Base-by-base conservation (phyloP, 306 rosid genomes). In the Pterocarpus santalinus region DNA sequence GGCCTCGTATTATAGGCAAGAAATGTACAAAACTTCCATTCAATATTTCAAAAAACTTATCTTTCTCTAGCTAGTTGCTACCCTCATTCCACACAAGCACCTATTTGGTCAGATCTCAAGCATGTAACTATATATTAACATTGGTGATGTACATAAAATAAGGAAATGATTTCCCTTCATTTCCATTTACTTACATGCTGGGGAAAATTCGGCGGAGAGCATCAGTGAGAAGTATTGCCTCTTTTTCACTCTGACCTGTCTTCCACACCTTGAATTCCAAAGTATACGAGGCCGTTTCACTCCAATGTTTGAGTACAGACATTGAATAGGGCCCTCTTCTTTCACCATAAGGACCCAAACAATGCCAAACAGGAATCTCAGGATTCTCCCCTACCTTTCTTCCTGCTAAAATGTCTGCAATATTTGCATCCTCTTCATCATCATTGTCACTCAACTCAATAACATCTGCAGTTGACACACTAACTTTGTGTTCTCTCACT, bases 261-360 rank as follows among this genome's bases (percentile, higher is more conserved):
- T 83, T 92, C 94, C 97, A 92, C 17, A 92, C 90, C 80, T 82
- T 90, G 71, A 82, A 87, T 77, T 87, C 35, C 72, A 80, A 44
- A 46, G 86, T 79, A 41, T 16, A 16, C 28, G 73, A 0, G 17
- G 75, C 35, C 14, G 76, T 65, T 60, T 79, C 89, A 56, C 66
- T 76, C 92, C 92, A 90, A 9, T 22, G 76, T 86, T 87, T 90
- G 56, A 92, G 88, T 35, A 85, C 65, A 22, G 85, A 73, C 88
- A 89, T 32, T 7, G 92, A 76, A 57, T 39, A 84, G 62, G 94
- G 92, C 4, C 94, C 92, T 72, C 79, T 78, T 51, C 41, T 84
- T 82, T 73, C 85, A 57, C 94, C 92, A 73, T 16, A 71, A 60
- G 91, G 84, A 67, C 90, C 82, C 30, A 76, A 35, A 82, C 88